Evolutionary conservation across 2,329 filamentous ascomycete species (phyloP).

Genomic region (Whalleya microplaca): DNA sequence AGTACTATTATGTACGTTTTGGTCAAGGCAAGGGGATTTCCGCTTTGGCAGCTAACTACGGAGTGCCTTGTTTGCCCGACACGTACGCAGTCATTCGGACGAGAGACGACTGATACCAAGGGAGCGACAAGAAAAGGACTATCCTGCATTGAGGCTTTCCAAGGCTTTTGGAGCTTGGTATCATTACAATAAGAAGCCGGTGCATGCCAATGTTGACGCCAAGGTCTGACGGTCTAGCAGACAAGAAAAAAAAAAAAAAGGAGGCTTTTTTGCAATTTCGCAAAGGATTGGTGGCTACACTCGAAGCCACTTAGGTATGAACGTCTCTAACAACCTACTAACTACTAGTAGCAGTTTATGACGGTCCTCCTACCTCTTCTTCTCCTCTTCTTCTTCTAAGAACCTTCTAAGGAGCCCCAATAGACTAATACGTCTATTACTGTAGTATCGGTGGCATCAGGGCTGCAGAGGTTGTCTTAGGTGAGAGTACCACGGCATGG

Average conservation of each 20-base stretch:
- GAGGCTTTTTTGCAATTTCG: slow-evolving; percentile 1
- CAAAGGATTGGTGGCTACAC: slow-evolving; percentile 17
- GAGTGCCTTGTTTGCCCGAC: background rate
- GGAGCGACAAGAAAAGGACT: slow-evolving; percentile 7
- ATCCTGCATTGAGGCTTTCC: slow-evolving; percentile 4
- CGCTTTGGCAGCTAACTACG: too few relatives aligned
- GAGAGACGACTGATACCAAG: slow-evolving; percentile 2
- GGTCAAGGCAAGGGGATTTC: too few relatives aligned
- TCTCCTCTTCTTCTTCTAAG: slow-evolving; percentile 3
- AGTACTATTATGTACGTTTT: too few relatives aligned
- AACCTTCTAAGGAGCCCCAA: too few relatives aligned
- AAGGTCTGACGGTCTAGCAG: slow-evolving; percentile 6
- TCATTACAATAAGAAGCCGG: slow-evolving; percentile 2
- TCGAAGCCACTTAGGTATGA: slow-evolving; percentile 7
- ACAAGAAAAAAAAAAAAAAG: background rate
- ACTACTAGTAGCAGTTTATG: slow-evolving; percentile 2
- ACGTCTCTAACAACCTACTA: slow-evolving; percentile 5
- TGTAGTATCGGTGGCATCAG: slow-evolving; percentile 4
- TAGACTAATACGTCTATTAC: slow-evolving; percentile 8
- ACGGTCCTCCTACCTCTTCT: slow-evolving; percentile 7
- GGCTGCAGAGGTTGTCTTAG: slow-evolving; percentile 26
- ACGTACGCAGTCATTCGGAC: too few relatives aligned
- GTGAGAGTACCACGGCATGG: slow-evolving; percentile 21
- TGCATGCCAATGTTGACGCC: slow-evolving; percentile 4
- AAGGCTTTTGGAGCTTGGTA: slow-evolving; percentile 1